Conservation (phyloP, 2,329 filamentous ascomycete genomes). For the Magnaporthiopsis rhizophila region DNA sequence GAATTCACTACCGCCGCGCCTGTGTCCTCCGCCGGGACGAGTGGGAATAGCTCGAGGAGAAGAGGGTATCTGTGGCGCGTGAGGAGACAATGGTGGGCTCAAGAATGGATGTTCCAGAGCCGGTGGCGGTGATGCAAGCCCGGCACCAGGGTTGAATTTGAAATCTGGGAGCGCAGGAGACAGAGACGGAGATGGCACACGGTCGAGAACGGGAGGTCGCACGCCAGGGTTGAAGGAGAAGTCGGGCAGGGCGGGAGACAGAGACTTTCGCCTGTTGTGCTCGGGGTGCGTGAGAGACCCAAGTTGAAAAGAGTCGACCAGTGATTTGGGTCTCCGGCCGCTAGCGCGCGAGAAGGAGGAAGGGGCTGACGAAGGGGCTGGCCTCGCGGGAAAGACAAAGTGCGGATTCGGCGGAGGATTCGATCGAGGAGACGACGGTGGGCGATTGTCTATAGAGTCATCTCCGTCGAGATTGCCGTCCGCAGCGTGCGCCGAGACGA, state of each 20-base stretch:
- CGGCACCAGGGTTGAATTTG: slow-evolving; percentile 18
- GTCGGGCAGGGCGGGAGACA: slow-evolving; percentile 38
- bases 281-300: slow-evolving; percentile 21
- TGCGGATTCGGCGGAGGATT: slow-evolving; percentile 51
- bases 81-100: slow-evolving; percentile 48
- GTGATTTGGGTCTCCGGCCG: slow-evolving; percentile 44
- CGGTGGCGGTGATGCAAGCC: slow-evolving; percentile 22
- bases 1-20: slow-evolving; percentile 78
- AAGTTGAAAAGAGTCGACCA: slow-evolving; percentile 36
- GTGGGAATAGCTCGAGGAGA: slow-evolving; percentile 41
- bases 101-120: slow-evolving; percentile 32
- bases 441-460: not conserved
- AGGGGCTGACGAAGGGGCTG: slow-evolving; percentile 38
- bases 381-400: slow-evolving; percentile 53
- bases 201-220: slow-evolving; percentile 6
- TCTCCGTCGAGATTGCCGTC: not conserved
- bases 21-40: slow-evolving; percentile 58
- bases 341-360: slow-evolving; percentile 39
- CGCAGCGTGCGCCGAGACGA: slow-evolving; percentile 7
- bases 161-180: slow-evolving; percentile 7
- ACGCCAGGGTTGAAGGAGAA: slow-evolving; percentile 50
- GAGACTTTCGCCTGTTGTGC: slow-evolving; percentile 19
- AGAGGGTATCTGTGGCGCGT: slow-evolving; percentile 10
- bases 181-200: not conserved
- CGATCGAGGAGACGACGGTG: slow-evolving; percentile 23